Percentiles rank a stretch among this genome's conserved stretches.
phyloP scores from a whole-genome alignment of 305 asterid species.

The Fraxinus floribunda region DNA sequence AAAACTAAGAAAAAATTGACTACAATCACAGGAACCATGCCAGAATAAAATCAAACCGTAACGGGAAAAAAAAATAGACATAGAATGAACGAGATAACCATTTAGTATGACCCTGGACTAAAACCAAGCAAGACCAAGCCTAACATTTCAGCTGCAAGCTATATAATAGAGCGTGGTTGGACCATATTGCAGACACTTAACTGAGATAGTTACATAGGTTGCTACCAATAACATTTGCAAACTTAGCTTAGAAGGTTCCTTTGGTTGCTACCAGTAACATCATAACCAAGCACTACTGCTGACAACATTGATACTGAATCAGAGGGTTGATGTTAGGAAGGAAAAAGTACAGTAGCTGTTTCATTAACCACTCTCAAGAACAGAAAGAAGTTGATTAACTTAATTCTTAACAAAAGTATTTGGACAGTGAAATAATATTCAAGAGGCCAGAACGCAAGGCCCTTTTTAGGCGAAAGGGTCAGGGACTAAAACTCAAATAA shows the following conservation, averaged over 20 bases:
- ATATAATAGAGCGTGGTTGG: not conserved
- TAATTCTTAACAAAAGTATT: not conserved
- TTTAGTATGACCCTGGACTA: not conserved
- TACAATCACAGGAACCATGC: not conserved
- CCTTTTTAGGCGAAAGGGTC: not conserved
- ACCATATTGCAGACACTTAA: not conserved
- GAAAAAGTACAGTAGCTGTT: not conserved
- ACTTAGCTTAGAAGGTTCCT: not conserved
- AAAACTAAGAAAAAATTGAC: not conserved
- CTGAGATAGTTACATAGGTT: not conserved
- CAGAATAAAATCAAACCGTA: not conserved
- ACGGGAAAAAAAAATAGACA: not conserved
- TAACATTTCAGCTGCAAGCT: constrained; percentile 3
- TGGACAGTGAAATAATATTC: not conserved
- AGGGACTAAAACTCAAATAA: not conserved
- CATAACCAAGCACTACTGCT: not conserved
- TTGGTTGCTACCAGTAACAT: not conserved
- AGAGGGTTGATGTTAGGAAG: constrained; percentile 1
- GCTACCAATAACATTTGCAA: not conserved
- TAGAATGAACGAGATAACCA: not conserved
- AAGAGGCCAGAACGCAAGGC: not conserved
- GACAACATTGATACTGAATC: not conserved
- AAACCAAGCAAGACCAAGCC: not conserved
- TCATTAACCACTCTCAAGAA: not conserved
- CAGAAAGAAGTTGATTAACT: not conserved